These are phyloP conservation scores for Phytophthora litchii DNA, from an alignment of 352 stramenopile genomes.

Conservation along the genomic window DNA sequence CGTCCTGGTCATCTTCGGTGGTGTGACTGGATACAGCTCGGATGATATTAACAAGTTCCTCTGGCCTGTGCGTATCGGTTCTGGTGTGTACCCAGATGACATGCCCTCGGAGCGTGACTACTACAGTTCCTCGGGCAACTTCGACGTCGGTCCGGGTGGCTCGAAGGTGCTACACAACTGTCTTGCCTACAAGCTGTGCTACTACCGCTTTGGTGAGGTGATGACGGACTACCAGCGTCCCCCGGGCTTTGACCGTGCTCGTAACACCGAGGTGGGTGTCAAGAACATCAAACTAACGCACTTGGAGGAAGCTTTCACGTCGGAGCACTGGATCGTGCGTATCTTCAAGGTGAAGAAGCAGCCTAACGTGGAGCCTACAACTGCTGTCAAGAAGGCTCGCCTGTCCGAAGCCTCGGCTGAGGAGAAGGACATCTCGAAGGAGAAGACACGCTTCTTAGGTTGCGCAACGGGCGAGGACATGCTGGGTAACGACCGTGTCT, in stretches of 20 bases:
- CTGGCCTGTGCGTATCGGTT: slow-evolving; percentile 93
- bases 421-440: slow-evolving; percentile 65
- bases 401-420: slow-evolving; percentile 51
- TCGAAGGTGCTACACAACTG: slow-evolving; percentile 91
- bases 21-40: slow-evolving; percentile 84
- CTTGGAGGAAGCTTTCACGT: slow-evolving; percentile 94
- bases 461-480: slow-evolving; percentile 85
- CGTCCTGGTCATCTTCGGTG: slow-evolving; percentile 92
- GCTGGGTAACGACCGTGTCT: slow-evolving; percentile 87
- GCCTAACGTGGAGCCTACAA: slow-evolving; percentile 80
- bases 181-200: slow-evolving; percentile 94
- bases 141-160: slow-evolving; percentile 82
- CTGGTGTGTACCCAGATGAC: slow-evolving; percentile 80
- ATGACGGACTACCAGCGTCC: slow-evolving; percentile 85
- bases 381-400: slow-evolving; percentile 65
- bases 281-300: slow-evolving; percentile 92
- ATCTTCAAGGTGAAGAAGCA: slow-evolving; percentile 95
- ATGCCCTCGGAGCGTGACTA: slow-evolving; percentile 91
- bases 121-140: slow-evolving; percentile 80
- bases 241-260: slow-evolving; percentile 85
- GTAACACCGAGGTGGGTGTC: slow-evolving; percentile 88
- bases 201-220: slow-evolving; percentile 93
- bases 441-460: slow-evolving; percentile 84
- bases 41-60: slow-evolving; percentile 95
- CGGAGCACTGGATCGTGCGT: slow-evolving; percentile 95